Evolutionary conservation across 768 basidiomycete species (phyloP), one percentile per base, ranked within the genome.

Genomic region (Tephrocybe sp.): DNA sequence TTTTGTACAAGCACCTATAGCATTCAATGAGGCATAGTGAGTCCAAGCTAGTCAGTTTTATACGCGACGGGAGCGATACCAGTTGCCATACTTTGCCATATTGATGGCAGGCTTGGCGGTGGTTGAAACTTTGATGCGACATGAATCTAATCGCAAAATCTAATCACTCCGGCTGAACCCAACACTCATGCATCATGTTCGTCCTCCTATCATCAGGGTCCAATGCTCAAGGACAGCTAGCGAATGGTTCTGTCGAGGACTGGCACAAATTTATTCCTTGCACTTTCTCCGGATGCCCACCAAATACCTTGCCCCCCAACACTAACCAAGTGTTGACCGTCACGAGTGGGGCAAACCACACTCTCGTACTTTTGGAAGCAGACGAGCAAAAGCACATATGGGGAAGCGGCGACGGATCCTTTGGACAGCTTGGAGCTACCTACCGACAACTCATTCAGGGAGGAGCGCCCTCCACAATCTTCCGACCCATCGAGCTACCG

Each of bases 271-370:
- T 82, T 54, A 50, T 55, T 10, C 58, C 57, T n/a, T 77, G 76
- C 50, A 64, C 61, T 5, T 79, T 80, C 46, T 52, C 42, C 13
- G 64, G 61, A 24, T 60, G 50, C 52, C 49, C 61, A 10, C 61
- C 60, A 11, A 58, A 60, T 24, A 50, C 50, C 13, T 53, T 75
- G 18, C 73, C 75, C n/a, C 18, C 45, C 15, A 55, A 59, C 19
- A 61, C 65, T 8, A 42, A 50, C 13, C 45, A 57, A 38, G 63
- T 92, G 19, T 12, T 76, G 7, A 65, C 80, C 18, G 62, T 95
- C 54, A 79, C 78, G 1, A 78, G 77, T 40, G 88, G 93, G 1
- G 85, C 89, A 2, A 91, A 90, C 54, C 93, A 95, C 60, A 85
- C 92, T 0, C 64, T 95, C 0, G 62, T 83, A 6, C 74, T 95